phyloP scores from a whole-genome alignment of 495 filamentous ascomycete species.

The Penicillium psychrofluorescens region DNA sequence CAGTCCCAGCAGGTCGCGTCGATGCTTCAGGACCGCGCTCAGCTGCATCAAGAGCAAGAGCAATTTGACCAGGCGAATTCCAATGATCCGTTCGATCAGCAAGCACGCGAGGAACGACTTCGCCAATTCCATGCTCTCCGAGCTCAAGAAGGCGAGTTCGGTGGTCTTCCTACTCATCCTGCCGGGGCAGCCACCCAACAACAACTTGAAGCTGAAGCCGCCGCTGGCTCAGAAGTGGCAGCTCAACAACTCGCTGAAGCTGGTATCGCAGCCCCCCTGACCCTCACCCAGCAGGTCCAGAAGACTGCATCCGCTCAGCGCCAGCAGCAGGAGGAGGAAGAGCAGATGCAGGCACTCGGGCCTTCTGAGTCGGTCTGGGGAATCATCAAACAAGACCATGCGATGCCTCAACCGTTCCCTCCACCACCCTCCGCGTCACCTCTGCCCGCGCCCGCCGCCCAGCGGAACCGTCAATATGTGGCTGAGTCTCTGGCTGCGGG shows the following conservation, averaged over 20 bases:
- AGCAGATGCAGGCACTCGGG: conserved; percentile 26
- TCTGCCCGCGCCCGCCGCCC: conserved; percentile 78
- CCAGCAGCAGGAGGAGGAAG: conserved; percentile 45
- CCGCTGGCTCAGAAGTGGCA: conserved; percentile 14
- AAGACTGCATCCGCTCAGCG: conserved; percentile 63
- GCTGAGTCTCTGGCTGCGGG: conserved; percentile 71
- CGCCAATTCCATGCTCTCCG: conserved; percentile 58
- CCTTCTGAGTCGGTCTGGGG: conserved; percentile 53
- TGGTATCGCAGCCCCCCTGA: conserved; percentile 39
- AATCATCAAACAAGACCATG: conserved; percentile 42
- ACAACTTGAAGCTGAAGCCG: conserved; percentile 18
- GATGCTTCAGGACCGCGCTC: conserved; percentile 54
- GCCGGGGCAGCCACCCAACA: conserved; percentile 15
- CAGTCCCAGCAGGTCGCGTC: conserved; percentile 53
- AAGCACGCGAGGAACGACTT: conserved; percentile 50
- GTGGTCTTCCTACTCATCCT: conserved; percentile 37
- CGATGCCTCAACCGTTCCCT: conserved; percentile 73
- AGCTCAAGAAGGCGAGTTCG: conserved; percentile 43
- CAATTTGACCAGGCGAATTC: conserved; percentile 46
- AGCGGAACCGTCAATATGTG: conserved; percentile 74
- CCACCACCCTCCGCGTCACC: conserved; percentile 67
- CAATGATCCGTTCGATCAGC: conserved; percentile 42
- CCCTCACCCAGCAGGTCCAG: conserved; percentile 82
- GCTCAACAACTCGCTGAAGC: conserved; percentile 14
- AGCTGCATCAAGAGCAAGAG: conserved; percentile 57